Evolutionary conservation across 129 eudicot genomes (phyloP), one percentile per base, ranked within the genome.

Genomic region (Saposhnikovia divaricata): DNA sequence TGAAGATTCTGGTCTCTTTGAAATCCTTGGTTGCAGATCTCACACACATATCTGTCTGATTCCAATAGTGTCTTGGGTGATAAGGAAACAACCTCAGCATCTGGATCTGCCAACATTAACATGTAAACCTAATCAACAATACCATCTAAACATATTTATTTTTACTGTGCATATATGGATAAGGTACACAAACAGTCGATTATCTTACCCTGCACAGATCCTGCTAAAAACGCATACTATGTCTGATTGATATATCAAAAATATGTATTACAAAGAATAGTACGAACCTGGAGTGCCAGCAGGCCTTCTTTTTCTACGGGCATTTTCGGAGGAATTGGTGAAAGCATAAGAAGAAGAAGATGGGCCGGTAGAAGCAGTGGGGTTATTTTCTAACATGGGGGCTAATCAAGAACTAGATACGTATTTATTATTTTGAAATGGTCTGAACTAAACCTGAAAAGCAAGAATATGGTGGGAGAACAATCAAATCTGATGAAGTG

Each of bases 1-100:
- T 90, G 93, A 0, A 90, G 86, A 50, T 90, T 90, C 76, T 90
- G 93, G 51, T 90, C 93, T 25, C 93, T 82, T 44, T 90, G 93
- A 43, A 90, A 90, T 65, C 93, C 93, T 90, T 90, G 93, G 88
- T 85, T 90, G 43, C 93, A 90, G 89, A 90, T 90, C 93, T 90
- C 93, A 44, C 93, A 90, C 39, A 90, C 89, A 48, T 90, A 90
- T 76, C 85, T 82, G 81, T 90, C 93, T 37, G 93, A 90, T 70
- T 90, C 93, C 8, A 90, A 78, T 50, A 90, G 77, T 1, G 91
- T 90, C 77, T 90, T 87, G 0, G 93, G 93, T 6, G 93, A 90
- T 16, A 90, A 84, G 0, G 93, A 87, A 11, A 90, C 91, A 7
- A 90, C 91, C 78, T 90, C 93, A 21, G 93, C 93, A 85, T 90